Evolutionary conservation across 192 early-diverging fungal species (phyloP), one percentile per base, ranked within the genome.

Genomic region (Coemansia sp.): DNA sequence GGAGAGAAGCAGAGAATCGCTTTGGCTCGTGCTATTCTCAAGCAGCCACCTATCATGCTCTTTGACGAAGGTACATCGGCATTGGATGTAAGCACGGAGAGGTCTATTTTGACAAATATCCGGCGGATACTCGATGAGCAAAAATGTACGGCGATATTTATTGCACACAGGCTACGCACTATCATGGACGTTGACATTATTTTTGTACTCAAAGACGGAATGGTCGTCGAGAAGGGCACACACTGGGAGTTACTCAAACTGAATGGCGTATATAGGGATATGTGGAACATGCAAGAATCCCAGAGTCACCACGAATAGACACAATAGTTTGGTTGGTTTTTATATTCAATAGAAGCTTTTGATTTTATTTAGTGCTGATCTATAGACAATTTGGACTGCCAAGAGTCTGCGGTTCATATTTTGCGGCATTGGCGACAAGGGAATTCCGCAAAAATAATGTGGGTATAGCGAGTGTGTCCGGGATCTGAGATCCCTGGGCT

Each of bases 151-250:
- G 93, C 92, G 52, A 86, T 99, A 9, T 95, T 95, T 78, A 91
- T 99, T 78, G 97, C 98, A 0, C 98, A 99, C 71, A 84, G 96
- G 3, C 73, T 99, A 71, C 84, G 89, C 35, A 96, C 98, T 6
- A 91, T 98, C 76, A 86, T 88, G 62, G 91, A 94, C 70, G 93
- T 91, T 43, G 96, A 99, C 70, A 66, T 88, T 56, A 98, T 99
- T 40, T 89, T 94, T 84, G 98, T 98, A 12, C 83, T 99, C 67
- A 85, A 89, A 38, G 87, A 94, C 32, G 97, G 96, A 4, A 75
- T 88, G 34, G 87, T 98, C 7, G 87, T 86, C 2, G 97, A 99
- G 81, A 78, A 84, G 35, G 98, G 98, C 9, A 87, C 83, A 1
- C 98, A 99, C 74, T 88, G 89, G 16, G 85, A 92, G 63, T 74